Evolutionary conservation across 2,329 filamentous ascomycete genomes (phyloP), one percentile per base, ranked within the genome.

Genomic region (Diaporthe destruens): DNA sequence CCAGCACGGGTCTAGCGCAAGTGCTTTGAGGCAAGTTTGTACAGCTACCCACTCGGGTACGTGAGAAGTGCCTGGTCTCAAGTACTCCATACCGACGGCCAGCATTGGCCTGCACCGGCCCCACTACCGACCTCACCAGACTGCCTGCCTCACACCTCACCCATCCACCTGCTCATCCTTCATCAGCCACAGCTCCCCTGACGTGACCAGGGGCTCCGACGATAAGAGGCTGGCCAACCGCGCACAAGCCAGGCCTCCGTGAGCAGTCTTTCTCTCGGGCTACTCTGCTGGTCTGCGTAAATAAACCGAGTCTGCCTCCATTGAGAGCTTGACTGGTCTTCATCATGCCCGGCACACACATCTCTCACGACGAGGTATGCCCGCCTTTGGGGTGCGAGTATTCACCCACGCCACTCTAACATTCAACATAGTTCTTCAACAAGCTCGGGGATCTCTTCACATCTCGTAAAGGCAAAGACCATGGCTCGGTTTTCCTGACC

Each of bases 401-500:
- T 39, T 12, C 23, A 23, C 44, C n/a, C 23, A 23, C 16, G 29
- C 12, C 23, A 47, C 65, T 76, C 74, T 80, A 53, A 74, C 49
- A 20, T 36, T n/a, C 25, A 25, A 47, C 55, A 12, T 78, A 95
- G 93, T 96, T 96, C 87, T 95, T 96, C 83, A 83, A 85, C 75
- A 87, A 88, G 79, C 87, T 96, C 75, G 84, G 85, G 67, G 86
- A 90, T 78, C 90, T 96, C 75, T 93, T 96, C 83, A 86, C 89
- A 74, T 82, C 87, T 75, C 88, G 88, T 74, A 92, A 92, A 79
- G 86, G 88, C 78, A 91, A 91, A 80, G 89, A 92, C 77, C 92
- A 94, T 81, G 93, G 93, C 77, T 90, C 91, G 66, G 86, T 97
- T 76, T 92, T 89, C 81, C 85, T 97, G 72, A 92, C 89, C 67